Conservation (phyloP, 2,329 filamentous ascomycete species). For the Aspergillus sclerotialis region DNA sequence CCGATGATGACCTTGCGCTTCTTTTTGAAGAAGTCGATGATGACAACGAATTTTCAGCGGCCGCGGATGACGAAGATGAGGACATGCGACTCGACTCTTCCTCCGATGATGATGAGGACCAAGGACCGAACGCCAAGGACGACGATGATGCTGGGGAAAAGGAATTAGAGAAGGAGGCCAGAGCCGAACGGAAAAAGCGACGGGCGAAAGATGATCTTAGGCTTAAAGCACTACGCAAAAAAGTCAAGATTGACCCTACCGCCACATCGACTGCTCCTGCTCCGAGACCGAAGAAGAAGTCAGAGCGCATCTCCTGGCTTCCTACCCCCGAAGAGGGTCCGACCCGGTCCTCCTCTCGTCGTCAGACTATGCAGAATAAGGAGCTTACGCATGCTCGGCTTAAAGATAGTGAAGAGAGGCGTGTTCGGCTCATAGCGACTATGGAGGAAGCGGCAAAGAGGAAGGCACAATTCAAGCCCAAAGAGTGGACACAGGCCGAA, state of each 20-base stretch:
- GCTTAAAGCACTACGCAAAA: slow-evolving; percentile 54
- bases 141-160: slow-evolving; percentile 82
- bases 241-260: slow-evolving; percentile 62
- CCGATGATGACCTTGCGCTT: slow-evolving; percentile 59
- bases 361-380: slow-evolving; percentile 60
- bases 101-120: slow-evolving; percentile 73
- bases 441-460: slow-evolving; percentile 56
- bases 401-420: slow-evolving; percentile 43
- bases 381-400: slow-evolving; percentile 46
- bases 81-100: slow-evolving; percentile 85
- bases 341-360: slow-evolving; percentile 54
- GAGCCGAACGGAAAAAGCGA: slow-evolving; percentile 69
- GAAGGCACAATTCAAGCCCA: slow-evolving; percentile 67
- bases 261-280: slow-evolving; percentile 30
- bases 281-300: slow-evolving; percentile 57
- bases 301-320: slow-evolving; percentile 64
- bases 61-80: slow-evolving; percentile 46
- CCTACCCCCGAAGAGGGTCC: slow-evolving; percentile 57
- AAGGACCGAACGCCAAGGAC: slow-evolving; percentile 46
- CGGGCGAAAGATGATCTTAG: slow-evolving; percentile 70
- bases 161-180: slow-evolving; percentile 71
- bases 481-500: slow-evolving; percentile 79
- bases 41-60: slow-evolving; percentile 37
- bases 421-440: slow-evolving; percentile 43
- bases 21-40: slow-evolving; percentile 59